Evolutionary conservation across 371 early-diverging fungal species (phyloP).

Genomic region (Lichtheimia hyalospora): DNA sequence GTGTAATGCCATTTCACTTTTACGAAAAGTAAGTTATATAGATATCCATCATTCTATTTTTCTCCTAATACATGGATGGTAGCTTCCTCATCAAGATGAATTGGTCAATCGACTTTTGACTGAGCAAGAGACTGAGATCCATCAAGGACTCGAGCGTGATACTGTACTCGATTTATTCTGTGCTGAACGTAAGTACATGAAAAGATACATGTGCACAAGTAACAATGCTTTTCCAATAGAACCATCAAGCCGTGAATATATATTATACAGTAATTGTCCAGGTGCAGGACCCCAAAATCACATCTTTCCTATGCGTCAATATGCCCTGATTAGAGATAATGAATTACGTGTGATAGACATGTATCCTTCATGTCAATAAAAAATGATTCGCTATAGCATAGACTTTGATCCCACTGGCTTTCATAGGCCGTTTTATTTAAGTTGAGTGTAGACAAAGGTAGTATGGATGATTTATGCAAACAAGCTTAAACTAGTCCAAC

Average conservation of each 20-base stretch:
- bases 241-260: conserved; percentile 52
- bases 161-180: conserved; percentile 60
- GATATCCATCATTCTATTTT: conserved; percentile 1
- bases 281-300: conserved; percentile 16
- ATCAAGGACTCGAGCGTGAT: conserved; percentile 62
- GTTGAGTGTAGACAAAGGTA: no score
- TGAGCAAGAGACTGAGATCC: conserved; percentile 41
- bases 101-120: conserved; percentile 63
- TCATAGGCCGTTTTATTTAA: no score
- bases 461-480: no score
- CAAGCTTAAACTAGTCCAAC: conserved; percentile 37
- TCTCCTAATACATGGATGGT: conserved; percentile 4
- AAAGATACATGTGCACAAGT: neutral
- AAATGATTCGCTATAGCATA: no score
- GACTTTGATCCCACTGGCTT: no score
- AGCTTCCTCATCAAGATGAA: conserved; percentile 72
- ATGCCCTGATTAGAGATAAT: conserved; percentile 37
- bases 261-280: conserved; percentile 36
- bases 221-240: conserved; percentile 5
- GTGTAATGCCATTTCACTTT: conserved; percentile 63
- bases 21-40: conserved; percentile 51
- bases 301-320: conserved; percentile 30
- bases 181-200: conserved; percentile 44
- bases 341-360: conserved; percentile 41
- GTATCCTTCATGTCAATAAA: conserved; percentile 27